These are phyloP conservation scores for Sclerotinia nivalis DNA, from an alignment of 2,329 filamentous ascomycete genomes.

Conservation along the genomic window DNA sequence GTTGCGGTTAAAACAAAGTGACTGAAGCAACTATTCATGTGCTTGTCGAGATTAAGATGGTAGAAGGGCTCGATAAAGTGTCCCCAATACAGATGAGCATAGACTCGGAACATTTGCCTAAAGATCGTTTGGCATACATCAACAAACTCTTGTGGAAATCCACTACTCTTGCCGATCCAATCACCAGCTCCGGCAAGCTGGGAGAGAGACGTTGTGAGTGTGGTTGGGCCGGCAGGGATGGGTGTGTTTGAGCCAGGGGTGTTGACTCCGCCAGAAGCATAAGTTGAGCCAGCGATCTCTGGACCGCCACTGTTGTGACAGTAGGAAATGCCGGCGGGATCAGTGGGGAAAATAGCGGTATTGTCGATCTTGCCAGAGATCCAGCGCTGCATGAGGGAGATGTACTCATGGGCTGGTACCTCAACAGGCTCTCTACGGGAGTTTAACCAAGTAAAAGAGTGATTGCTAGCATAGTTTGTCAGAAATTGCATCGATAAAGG, in stretches of 20 bases:
- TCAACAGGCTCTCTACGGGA: conserved; percentile 84
- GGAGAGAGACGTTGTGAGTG: conserved; percentile 56
- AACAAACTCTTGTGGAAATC: conserved; percentile 88
- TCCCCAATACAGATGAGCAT: conserved; percentile 96
- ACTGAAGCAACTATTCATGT: conserved; percentile 84
- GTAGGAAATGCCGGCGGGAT: conserved; percentile 69
- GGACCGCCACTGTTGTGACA: conserved; percentile 63
- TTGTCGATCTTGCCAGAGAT: conserved; percentile 96
- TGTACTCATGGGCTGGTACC: conserved; percentile 89
- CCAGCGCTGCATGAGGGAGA: conserved; percentile 95
- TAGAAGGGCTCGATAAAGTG: conserved; percentile 87
- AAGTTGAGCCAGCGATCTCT: conserved; percentile 56
- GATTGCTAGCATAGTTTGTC: conserved; percentile 56
- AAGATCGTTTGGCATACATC: conserved; percentile 91
- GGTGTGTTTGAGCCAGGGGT: conserved; percentile 45
- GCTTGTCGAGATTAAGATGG: conserved; percentile 76
- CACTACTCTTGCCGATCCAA: conserved; percentile 89
- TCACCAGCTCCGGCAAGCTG: conserved; percentile 62
- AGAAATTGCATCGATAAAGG: conserved; percentile 4
- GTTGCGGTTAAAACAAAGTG: conserved; percentile 82
- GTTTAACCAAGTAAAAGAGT: conserved; percentile 97
- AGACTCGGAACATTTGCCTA: conserved; percentile 98
- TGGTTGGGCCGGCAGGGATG: conserved; percentile 44
- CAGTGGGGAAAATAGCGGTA: conserved; percentile 84
- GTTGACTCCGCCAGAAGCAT: conserved; percentile 54